Evolutionary conservation across 139 green algal species (phyloP).

Genomic region (Chlorella sp.): DNA sequence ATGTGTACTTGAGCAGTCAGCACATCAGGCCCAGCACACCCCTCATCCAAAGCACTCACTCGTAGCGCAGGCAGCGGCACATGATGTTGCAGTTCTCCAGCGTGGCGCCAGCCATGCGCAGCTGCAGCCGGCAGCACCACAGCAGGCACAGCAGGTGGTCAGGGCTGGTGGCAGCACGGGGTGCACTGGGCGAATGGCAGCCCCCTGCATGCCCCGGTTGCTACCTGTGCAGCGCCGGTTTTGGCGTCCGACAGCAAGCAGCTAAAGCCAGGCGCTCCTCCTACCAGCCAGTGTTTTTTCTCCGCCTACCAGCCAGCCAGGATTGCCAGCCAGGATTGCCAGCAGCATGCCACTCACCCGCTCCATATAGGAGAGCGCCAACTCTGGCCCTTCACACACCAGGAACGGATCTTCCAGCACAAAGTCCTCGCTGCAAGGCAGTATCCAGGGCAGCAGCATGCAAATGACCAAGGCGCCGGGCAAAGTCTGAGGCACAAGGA

Average conservation of each 20-base stretch:
- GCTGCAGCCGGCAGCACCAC: background rate
- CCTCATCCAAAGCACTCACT: background rate
- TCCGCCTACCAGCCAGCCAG: too few relatives aligned
- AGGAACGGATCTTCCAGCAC: slow-evolving; percentile 28
- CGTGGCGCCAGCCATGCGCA: background rate
- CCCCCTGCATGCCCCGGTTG: too few relatives aligned
- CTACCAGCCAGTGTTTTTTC: too few relatives aligned
- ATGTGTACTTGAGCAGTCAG: too few relatives aligned
- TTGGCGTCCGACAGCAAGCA: too few relatives aligned
- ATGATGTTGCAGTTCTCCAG: background rate
- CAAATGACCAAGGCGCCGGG: too few relatives aligned
- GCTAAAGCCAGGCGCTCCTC: too few relatives aligned
- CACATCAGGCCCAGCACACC: too few relatives aligned
- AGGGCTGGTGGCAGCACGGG: background rate
- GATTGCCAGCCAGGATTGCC: too few relatives aligned
- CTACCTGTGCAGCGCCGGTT: too few relatives aligned
- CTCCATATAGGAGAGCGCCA: slow-evolving; percentile 7
- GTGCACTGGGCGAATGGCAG: background rate
- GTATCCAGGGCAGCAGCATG: background rate
- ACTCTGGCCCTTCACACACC: background rate
- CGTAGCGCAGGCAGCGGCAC: background rate
- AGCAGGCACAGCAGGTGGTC: background rate
- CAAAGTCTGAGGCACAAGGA: too few relatives aligned
- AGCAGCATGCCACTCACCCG: background rate
- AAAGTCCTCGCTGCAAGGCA: background rate